Evolutionary conservation across 257 asterid species (phyloP), one percentile per base, ranked within the genome.

Genomic region (Agastache rugosa): DNA sequence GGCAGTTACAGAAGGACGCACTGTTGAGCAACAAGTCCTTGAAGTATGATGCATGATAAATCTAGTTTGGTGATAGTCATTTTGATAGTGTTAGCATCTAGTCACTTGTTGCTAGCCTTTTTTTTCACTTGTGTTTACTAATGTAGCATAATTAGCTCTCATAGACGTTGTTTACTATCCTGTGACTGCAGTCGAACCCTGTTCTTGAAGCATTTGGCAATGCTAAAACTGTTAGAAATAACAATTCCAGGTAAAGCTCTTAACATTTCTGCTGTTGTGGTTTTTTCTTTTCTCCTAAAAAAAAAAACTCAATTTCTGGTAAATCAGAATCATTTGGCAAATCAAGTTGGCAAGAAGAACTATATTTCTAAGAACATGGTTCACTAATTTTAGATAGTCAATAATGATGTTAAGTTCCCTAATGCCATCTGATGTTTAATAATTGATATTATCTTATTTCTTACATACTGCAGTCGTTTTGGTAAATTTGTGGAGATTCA

Each of bases 131-230:
- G 23, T 60, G 42, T 8, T 60, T 16, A 27, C 11, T 14, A 59
- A 29, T 31, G 76, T 77, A 54, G n/a, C 75, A 68, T 31, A 44
- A 55, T 74, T 63, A 70, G 29, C 66, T 81, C 69, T 79, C 68
- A 79, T 74, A 77, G 60, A 77, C 66, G 29, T 77, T 70, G 69
- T 76, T 59, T 70, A 65, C 63, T 70, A 67, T 74, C 41, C 66
- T 67, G 59, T 71, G 75, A 79, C 76, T 83, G 91, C 95, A 94
- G 98, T 94, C 98, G 76, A 94, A 94, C 81, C 98, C 98, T 23
- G 98, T 94, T 85, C 97, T 94, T 56, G 98, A 94, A 88, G 98
- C 98, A 77, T 94, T 94, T 81, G 98, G 98, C 73, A 93, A 93
- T 85, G 98, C 98, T 51, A 93, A 93, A 85, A 93, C 98, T 74